Evolutionary conservation across 768 basidiomycete genomes (phyloP).

Genomic region (Amanita subjunquillea): DNA sequence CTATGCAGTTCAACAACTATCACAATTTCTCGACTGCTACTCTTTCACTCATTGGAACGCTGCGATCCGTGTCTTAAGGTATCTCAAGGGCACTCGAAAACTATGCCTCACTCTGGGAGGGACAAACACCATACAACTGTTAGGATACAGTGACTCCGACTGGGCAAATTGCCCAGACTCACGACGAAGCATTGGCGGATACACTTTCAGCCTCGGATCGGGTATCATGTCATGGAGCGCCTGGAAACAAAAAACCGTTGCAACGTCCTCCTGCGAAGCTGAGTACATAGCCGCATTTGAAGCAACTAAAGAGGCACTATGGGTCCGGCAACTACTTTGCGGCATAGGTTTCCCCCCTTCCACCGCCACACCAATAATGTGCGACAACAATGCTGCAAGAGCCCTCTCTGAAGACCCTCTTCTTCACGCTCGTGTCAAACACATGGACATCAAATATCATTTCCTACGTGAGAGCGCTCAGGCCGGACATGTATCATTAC

Average conservation of each 20-base stretch:
- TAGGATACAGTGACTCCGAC: constrained; percentile 14
- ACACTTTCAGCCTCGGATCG: constrained; percentile 9
- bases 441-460: constrained; percentile 29
- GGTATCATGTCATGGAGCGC: constrained; percentile 11
- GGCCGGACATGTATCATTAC: constrained; percentile 12
- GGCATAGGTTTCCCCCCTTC: background rate
- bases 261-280: constrained; percentile 25
- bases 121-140: background rate
- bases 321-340: constrained; percentile 10
- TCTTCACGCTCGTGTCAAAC: constrained; percentile 24
- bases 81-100: constrained; percentile 8
- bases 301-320: constrained; percentile 20
- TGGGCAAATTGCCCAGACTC: constrained; percentile 13
- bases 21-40: constrained; percentile 19
- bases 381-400: constrained; percentile 25
- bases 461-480: constrained; percentile 23
- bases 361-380: constrained; percentile 7
- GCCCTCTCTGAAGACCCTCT: constrained; percentile 19
- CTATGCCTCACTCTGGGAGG: background rate
- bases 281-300: constrained; percentile 26
- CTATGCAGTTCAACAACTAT: constrained; percentile 14
- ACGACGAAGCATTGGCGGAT: constrained; percentile 10
- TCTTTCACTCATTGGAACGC: constrained; percentile 16
- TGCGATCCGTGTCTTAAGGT: constrained; percentile 12
- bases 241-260: constrained; percentile 19